These are phyloP conservation scores for Ensete ventricosum DNA, from an alignment of 176 grass and related monocot species.

Conservation along the genomic window DNA sequence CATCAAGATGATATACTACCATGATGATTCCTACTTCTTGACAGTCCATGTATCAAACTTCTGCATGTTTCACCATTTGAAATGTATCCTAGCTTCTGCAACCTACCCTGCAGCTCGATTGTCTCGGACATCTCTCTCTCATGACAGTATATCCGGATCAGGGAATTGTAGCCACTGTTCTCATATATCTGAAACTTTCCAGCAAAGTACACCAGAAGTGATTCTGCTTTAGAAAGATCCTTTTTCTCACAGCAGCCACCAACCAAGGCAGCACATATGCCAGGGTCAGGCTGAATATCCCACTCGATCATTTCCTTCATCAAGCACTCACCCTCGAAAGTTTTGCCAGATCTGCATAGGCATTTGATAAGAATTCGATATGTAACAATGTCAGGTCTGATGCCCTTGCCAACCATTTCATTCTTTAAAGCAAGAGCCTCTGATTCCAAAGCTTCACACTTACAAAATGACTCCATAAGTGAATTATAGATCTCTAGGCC, in stretches of 20 bases:
- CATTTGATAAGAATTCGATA: constrained; percentile 35
- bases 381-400: constrained; percentile 46
- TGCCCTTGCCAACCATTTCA: constrained; percentile 45
- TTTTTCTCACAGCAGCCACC: constrained; percentile 54
- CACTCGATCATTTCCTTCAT: constrained; percentile 51
- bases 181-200: constrained; percentile 50
- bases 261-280: constrained; percentile 65
- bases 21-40: constrained; percentile 24
- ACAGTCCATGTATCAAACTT: constrained; percentile 54
- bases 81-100: constrained; percentile 61
- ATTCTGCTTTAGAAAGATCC: constrained; percentile 50
- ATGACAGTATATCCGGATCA: constrained; percentile 50
- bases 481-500: constrained; percentile 53
- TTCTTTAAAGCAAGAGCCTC: constrained; percentile 56
- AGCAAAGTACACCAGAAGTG: constrained; percentile 41
- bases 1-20: background rate
- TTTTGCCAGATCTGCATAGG: constrained; percentile 55
- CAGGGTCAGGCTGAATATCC: constrained; percentile 24
- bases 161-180: constrained; percentile 46
- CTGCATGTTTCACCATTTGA: constrained; percentile 61
- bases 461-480: constrained; percentile 47
- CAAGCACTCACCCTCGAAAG: constrained; percentile 33
- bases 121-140: constrained; percentile 33
- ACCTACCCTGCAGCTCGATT: constrained; percentile 56
- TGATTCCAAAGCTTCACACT: constrained; percentile 30